Evolutionary conservation across 768 basidiomycete genomes (phyloP), one percentile per base, ranked within the genome.

Genomic region (Amanita polypyramis): DNA sequence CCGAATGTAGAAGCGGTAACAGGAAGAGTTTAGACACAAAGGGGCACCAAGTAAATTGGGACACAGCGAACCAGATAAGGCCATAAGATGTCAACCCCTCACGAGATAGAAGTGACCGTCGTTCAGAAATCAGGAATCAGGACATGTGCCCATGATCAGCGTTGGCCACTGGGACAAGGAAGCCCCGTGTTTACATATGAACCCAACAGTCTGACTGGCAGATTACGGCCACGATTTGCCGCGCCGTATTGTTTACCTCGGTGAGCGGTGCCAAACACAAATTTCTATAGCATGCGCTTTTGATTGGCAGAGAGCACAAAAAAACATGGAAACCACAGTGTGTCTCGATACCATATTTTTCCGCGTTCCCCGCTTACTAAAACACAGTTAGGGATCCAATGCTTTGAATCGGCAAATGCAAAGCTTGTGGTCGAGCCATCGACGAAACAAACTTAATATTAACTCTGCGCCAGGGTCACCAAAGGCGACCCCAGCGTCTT

Each of bases 331-430:
- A 21, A 51, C 52, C n/a, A 54, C 60, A 49, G 62, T 64, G 52
- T 55, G 62, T 56, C 23, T 38, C 43, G 30, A 46, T 43, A 19
- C 36, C 25, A n/a, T 15, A 34, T n/a, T n/a, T 7, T 27, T 27
- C 27, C 46, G 20, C 14, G 8, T 34, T 42, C 43, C 36, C 29
- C 45, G 49, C 58, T 68, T 56, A 74, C 62, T 55, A 64, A 62
- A 61, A 61, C 59, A 61, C 67, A 82, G 80, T 65, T 59, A 87
- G 84, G 80, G 76, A 46, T 73, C 82, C 50, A 89, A 89, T 67
- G 63, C 75, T 14, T 69, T 90, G 56, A 90, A 90, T 63, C 70
- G 73, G 48, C 85, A 84, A 19, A 85, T 87, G 80, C 85, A 86
- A 62, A 79, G 77, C 19, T 70, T 86, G 15, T 90, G 87, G 87